Conservation (phyloP, 768 basidiomycete genomes). For the Boletus sp. region DNA sequence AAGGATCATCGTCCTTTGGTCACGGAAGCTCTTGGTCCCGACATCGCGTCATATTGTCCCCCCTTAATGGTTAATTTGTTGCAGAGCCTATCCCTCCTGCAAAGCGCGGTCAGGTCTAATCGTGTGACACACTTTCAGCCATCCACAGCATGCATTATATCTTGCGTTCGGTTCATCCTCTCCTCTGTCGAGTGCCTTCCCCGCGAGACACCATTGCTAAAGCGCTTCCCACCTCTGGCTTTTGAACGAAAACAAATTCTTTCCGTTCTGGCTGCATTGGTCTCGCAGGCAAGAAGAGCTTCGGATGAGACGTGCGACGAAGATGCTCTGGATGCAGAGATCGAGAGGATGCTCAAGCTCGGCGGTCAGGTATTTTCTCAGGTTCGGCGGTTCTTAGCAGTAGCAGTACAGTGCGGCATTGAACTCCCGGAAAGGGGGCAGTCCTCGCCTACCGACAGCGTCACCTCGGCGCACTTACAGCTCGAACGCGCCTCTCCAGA, state of each 20-base stretch:
- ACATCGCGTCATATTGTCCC: conserved; percentile 63
- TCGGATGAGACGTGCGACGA: conserved; percentile 47
- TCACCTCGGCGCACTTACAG: conserved; percentile 15
- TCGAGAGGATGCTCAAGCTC: conserved; percentile 74
- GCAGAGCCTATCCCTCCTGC: conserved; percentile 81
- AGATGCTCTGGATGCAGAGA: conserved; percentile 50
- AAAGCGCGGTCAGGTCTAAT: conserved; percentile 77
- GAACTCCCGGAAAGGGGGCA: conserved; percentile 56
- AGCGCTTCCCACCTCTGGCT: conserved; percentile 59
- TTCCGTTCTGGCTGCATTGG: conserved; percentile 74
- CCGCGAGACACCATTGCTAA: conserved; percentile 74
- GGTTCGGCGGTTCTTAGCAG: conserved; percentile 74
- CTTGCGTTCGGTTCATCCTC: conserved; percentile 85
- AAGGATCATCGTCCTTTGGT: conserved; percentile 44
- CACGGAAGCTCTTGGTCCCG: conserved; percentile 45
- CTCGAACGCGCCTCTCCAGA: conserved; percentile 18
- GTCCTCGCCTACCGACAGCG: conserved; percentile 20
- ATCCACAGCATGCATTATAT: conserved; percentile 91
- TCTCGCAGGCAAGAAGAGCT: conserved; percentile 71
- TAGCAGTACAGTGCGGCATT: conserved; percentile 72
- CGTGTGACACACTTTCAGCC: conserved; percentile 86
- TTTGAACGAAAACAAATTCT: conserved; percentile 81
- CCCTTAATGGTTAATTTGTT: conserved; percentile 80
- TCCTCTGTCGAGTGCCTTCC: conserved; percentile 79
- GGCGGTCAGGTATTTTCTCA: conserved; percentile 79